phyloP scores from a whole-genome alignment of 73 alveolate genomes.

The Paramecium primaurelia region DNA sequence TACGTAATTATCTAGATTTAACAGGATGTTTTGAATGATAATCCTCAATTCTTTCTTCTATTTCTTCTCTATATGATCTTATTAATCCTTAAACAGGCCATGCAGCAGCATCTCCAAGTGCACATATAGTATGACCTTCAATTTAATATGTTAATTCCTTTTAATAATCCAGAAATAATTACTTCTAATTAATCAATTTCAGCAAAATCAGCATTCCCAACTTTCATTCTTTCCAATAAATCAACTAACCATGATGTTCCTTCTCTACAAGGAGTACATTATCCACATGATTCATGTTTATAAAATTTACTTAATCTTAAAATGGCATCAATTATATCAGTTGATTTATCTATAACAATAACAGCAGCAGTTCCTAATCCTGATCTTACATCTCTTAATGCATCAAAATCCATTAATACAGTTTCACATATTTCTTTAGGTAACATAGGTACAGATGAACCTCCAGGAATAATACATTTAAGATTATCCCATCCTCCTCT shows the following conservation, averaged over 20 bases:
- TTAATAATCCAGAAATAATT: background rate
- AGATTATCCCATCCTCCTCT: constrained; percentile 94
- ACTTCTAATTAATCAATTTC: constrained; percentile 87
- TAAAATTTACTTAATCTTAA: constrained; percentile 83
- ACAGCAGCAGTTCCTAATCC: constrained; percentile 97
- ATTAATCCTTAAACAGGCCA: constrained; percentile 93
- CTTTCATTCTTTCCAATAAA: constrained; percentile 75
- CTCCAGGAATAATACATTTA: constrained; percentile 86
- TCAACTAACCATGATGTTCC: constrained; percentile 93
- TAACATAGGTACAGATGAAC: constrained; percentile 87
- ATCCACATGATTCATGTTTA: constrained; percentile 90
- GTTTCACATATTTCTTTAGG: constrained; percentile 78
- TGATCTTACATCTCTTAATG: constrained; percentile 76
- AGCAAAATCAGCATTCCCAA: constrained; percentile 90
- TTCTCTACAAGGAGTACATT: constrained; percentile 94
- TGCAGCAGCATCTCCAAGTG: constrained; percentile 95
- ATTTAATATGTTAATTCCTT: constrained; percentile 80
- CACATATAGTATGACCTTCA: constrained; percentile 93
- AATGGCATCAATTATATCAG: constrained; percentile 87
- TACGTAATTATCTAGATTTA: constrained; percentile 51
- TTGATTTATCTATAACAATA: constrained; percentile 86
- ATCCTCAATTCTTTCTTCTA: constrained; percentile 87
- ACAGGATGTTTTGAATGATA: constrained; percentile 82
- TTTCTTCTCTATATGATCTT: constrained; percentile 78
- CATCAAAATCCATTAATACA: constrained; percentile 92